Evolutionary conservation across 176 grass and related monocot genomes (phyloP).

Genomic region (Saccharum spontaneum): DNA sequence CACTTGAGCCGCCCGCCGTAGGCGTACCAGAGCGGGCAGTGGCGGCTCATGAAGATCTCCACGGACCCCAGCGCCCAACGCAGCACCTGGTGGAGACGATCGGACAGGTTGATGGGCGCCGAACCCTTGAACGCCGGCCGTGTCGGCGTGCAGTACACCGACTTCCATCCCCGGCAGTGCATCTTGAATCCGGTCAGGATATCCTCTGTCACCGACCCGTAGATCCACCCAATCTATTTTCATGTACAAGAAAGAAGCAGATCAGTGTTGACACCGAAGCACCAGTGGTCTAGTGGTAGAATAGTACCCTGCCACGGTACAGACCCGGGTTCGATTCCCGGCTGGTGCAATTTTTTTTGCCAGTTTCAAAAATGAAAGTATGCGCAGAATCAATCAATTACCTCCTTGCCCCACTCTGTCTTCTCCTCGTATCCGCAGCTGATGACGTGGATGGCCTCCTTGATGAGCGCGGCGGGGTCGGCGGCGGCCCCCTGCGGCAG

Average conservation of each 20-base stretch:
- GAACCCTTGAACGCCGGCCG: slow-evolving; percentile 84
- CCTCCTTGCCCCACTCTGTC: slow-evolving; percentile 98
- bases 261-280: slow-evolving; percentile 13
- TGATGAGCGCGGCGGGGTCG: slow-evolving; percentile 65
- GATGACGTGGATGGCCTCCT: slow-evolving; percentile 97
- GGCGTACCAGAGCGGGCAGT: slow-evolving; percentile 95
- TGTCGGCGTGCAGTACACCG: slow-evolving; percentile 75
- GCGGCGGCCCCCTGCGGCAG: slow-evolving; percentile 60
- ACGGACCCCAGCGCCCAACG: slow-evolving; percentile 82
- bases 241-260: no score
- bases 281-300: slow-evolving; percentile 89
- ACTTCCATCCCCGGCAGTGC: slow-evolving; percentile 95
- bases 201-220: slow-evolving; percentile 87
- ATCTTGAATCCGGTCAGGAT: slow-evolving; percentile 98
- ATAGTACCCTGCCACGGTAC: slow-evolving; percentile 83
- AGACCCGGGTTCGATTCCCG: slow-evolving; percentile 65
- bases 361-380: no score
- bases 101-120: slow-evolving; percentile 78
- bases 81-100: slow-evolving; percentile 85
- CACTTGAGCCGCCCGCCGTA: slow-evolving; percentile 90
- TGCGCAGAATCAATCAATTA: neutral
- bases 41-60: slow-evolving; percentile 94
- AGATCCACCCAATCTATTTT: slow-evolving; percentile 77
- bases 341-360: slow-evolving; percentile 36
- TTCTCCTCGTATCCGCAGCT: slow-evolving; percentile 94